Base-by-base conservation (phyloP, 2,329 filamentous ascomycete species). In the Sclerotinia nivalis region DNA sequence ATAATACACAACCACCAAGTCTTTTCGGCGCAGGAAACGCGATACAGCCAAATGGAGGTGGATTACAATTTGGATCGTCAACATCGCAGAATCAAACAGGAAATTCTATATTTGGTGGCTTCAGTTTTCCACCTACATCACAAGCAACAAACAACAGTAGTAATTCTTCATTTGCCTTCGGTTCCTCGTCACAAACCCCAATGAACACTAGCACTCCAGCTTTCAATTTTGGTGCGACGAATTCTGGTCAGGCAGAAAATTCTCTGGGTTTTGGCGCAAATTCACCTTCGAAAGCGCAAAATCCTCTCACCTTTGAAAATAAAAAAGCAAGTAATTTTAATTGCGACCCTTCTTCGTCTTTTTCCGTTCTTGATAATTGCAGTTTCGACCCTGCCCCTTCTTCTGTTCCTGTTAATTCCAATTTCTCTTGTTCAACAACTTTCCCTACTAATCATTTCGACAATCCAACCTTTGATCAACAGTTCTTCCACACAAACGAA, bases 301-400 rank as follows among this genome's bases (percentile, higher is more conserved):
- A 40, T 64, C n/a, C 49, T 25, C 43, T 69, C 47, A 28, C 67
- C 37, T 5, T 20, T 28, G 67, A 69, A 64, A 69, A 52, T 22
- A 37, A 66, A 56, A 66, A 49, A 64, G 67, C 67, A 69, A 69
- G 67, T 69, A 64, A 31, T 54, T n/a, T 43, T 47, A 37, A 47
- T 67, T 59, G 22, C 50, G 47, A 55, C 28, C 34, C 56, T 47
- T 59, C 15, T 47, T 18, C 37, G 15, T 43, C 40, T 15, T 43
- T 43, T n/a, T 40, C 9, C 37, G 55, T 40, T 40, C 22, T 40
- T 58, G 20, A n/a, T 58, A 37, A 40, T 40, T 67, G 4, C 50
- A 52, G 45, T 62, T n/a, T 28, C 58, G 25, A 47, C 28, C 15
- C 50, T 47, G 50, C 6, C 34, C 7, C 40, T 43, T 43, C 13